Evolutionary conservation across 768 basidiomycete species (phyloP).

Genomic region (Tricholoma terreum): DNA sequence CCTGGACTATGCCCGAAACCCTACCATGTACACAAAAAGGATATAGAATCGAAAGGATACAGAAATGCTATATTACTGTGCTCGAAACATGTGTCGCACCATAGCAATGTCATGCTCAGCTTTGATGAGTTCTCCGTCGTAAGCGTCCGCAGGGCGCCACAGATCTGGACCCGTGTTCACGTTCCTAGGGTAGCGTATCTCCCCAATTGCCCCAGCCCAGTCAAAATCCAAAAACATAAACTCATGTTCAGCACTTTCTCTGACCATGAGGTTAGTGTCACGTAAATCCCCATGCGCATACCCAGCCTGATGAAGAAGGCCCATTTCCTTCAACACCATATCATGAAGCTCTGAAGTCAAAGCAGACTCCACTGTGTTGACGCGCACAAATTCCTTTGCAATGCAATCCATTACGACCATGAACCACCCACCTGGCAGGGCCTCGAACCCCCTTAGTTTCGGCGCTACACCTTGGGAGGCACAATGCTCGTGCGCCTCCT

Average conservation of each 20-base stretch:
- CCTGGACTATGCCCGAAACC: too few relatives aligned
- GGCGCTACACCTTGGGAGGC: constrained; percentile 23
- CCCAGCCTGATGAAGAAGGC: constrained; percentile 19
- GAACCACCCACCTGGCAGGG: constrained; percentile 26
- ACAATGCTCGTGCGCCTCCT: constrained; percentile 22
- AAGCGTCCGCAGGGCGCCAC: not conserved
- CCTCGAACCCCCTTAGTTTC: constrained; percentile 20
- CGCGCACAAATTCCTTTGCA: constrained; percentile 8
- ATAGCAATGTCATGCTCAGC: not conserved
- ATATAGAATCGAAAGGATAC: too few relatives aligned
- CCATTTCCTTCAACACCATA: not conserved
- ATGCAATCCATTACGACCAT: constrained; percentile 35
- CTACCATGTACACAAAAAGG: too few relatives aligned
- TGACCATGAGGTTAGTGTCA: constrained; percentile 27
- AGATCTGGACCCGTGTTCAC: not conserved
- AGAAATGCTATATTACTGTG: too few relatives aligned
- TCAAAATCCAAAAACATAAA: constrained; percentile 27
- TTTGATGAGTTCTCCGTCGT: not conserved
- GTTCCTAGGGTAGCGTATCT: constrained; percentile 20
- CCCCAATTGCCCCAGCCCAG: constrained; percentile 24
- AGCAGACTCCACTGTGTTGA: too few relatives aligned
- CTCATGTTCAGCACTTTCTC: not conserved
- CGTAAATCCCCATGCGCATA: constrained; percentile 33
- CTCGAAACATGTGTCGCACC: too few relatives aligned
- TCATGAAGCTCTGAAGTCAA: too few relatives aligned